Percentiles rank a stretch among this genome's conserved stretches.
Evolutionary conservation across 305 asterid species (phyloP).

Genomic region (Andrographis paniculata): DNA sequence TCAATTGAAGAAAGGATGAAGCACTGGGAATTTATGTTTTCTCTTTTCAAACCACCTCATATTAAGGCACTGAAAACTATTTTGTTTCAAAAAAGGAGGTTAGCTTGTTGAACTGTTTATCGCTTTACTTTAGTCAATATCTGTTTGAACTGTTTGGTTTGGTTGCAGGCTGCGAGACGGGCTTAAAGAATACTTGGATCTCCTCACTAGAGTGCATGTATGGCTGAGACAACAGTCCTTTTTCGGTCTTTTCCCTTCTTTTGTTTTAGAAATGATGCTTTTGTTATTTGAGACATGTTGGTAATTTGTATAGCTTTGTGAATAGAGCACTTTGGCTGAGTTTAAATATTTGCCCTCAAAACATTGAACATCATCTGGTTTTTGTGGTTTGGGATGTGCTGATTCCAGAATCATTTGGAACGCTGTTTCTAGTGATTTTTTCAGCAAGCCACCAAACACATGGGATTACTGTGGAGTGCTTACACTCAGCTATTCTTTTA

Average conservation of each 20-base stretch:
- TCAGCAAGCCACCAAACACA: neutral
- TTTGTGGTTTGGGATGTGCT: neutral
- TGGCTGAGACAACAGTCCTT: neutral
- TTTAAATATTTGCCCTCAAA: neutral
- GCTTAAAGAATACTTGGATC: constrained; percentile 51
- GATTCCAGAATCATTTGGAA: neutral
- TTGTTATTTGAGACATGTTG: too few species aligned
- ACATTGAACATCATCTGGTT: neutral
- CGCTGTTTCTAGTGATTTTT: neutral
- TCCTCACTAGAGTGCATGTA: constrained; percentile 48
- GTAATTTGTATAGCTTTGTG: neutral
- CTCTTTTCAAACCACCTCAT: constrained; percentile 60
- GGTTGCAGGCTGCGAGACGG: constrained; percentile 53
- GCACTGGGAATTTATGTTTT: constrained; percentile 68
- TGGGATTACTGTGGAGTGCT: neutral
- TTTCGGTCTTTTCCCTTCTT: neutral
- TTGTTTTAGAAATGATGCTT: neutral
- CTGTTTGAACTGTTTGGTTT: constrained; percentile 12
- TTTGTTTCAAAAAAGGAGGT: constrained; percentile 80
- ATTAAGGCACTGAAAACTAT: constrained; percentile 57
- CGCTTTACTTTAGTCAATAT: constrained; percentile 10
- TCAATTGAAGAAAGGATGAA: constrained; percentile 51
- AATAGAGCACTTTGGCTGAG: neutral
- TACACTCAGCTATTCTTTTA: neutral
- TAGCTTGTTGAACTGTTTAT: constrained; percentile 17